A percentile compares a stretch with the other conserved stretches of the same genome.
Conservation (phyloP, 768 basidiomycete genomes). For the Russula sp. region DNA sequence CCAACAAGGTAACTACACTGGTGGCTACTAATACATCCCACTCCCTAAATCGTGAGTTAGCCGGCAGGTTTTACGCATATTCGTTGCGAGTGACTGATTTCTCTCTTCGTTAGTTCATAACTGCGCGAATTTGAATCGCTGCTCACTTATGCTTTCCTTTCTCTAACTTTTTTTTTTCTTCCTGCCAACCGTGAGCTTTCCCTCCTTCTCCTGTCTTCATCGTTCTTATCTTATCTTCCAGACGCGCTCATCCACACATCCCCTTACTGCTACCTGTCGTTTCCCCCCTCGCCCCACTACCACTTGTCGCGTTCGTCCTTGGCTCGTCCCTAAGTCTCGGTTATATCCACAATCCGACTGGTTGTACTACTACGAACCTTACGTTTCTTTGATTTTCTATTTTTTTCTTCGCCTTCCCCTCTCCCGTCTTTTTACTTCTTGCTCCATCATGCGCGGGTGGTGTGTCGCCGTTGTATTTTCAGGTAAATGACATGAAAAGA, state of each 20-base stretch:
- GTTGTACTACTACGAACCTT: slow-evolving; percentile 37
- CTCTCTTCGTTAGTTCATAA: neutral
- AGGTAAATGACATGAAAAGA: neutral
- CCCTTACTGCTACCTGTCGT: slow-evolving; percentile 42
- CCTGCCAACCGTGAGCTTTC: slow-evolving; percentile 2
- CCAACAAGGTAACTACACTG: slow-evolving; percentile 7
- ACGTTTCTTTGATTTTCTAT: slow-evolving; percentile 16
- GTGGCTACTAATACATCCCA: slow-evolving; percentile 27
- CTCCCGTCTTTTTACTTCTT: slow-evolving; percentile 17
- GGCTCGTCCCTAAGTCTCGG: slow-evolving; percentile 42
- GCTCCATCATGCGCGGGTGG: slow-evolving; percentile 28
- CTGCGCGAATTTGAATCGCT: slow-evolving; percentile 12
- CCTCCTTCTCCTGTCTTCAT: slow-evolving; percentile 4
- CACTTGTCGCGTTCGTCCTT: slow-evolving; percentile 43
- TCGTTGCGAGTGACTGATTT: neutral
- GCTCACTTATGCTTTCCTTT: slow-evolving; percentile 20
- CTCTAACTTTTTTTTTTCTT: slow-evolving; percentile 24
- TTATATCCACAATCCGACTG: slow-evolving; percentile 43
- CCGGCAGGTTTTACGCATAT: too few relatives aligned
- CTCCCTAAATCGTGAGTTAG: slow-evolving; percentile 8
- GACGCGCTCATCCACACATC: slow-evolving; percentile 39
- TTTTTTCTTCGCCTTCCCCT: slow-evolving; percentile 8
- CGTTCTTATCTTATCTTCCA: slow-evolving; percentile 25
- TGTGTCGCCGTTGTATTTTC: slow-evolving; percentile 23
- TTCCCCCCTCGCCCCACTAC: slow-evolving; percentile 35